Percentiles rank a stretch among this genome's conserved stretches.
phyloP scores from a whole-genome alignment of 495 filamentous ascomycete genomes.

The Daldinia bambusicola region DNA sequence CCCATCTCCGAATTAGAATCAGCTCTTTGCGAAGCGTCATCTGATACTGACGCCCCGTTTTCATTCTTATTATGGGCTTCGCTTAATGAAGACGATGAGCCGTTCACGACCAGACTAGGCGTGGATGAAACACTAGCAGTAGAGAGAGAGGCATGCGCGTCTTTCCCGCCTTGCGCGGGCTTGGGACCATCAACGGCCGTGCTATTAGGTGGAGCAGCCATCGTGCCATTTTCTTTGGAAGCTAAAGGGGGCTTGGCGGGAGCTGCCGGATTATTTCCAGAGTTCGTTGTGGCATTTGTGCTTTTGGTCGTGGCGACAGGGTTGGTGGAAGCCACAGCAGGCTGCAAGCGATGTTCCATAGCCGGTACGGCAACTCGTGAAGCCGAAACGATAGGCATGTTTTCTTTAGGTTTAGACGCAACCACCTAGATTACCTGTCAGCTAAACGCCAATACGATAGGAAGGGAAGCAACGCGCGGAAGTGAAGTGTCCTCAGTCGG shows the following conservation, averaged over 20 bases:
- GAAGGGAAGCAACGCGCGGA: slow-evolving; percentile 4
- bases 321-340: slow-evolving; percentile 22
- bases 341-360: slow-evolving; percentile 45
- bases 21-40: slow-evolving; percentile 62
- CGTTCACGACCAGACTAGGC: slow-evolving; percentile 63
- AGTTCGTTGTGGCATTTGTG: slow-evolving; percentile 17
- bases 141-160: slow-evolving; percentile 46
- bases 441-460: slow-evolving; percentile 1
- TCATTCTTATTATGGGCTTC: slow-evolving; percentile 49
- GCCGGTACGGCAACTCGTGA: slow-evolving; percentile 45
- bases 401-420: slow-evolving; percentile 62
- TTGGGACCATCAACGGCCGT: slow-evolving; percentile 44
- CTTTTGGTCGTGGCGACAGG: slow-evolving; percentile 24
- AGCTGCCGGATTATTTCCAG: slow-evolving; percentile 28
- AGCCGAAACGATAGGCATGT: slow-evolving; percentile 47
- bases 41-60: slow-evolving; percentile 56
- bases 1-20: slow-evolving; percentile 78
- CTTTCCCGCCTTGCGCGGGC: slow-evolving; percentile 51
- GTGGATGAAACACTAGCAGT: slow-evolving; percentile 45
- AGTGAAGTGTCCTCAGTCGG: background rate
- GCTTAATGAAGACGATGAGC: slow-evolving; percentile 50
- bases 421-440: slow-evolving; percentile 57
- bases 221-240: slow-evolving; percentile 30
- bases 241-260: slow-evolving; percentile 37
- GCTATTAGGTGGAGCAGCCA: slow-evolving; percentile 7